Base-by-base conservation (phyloP, 1,284 basidiomycete genomes). In the Laetiporus sulphureus region DNA sequence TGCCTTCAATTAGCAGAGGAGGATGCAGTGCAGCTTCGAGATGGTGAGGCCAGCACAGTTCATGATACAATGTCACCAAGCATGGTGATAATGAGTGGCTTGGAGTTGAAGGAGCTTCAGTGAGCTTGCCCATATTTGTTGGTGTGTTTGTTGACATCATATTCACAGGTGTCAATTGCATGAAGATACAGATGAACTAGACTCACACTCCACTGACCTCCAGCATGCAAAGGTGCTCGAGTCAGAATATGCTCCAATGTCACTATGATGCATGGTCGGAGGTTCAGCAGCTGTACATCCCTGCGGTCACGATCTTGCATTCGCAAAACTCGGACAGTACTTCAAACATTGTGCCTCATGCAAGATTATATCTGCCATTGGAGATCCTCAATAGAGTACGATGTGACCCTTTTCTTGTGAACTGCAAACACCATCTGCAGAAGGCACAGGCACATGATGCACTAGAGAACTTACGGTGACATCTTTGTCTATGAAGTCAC, bases 61-160 rank as follows among this genome's bases (percentile, higher is more conserved):
- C 32, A 47, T 13, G 32, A 45, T n/a, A 30, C 41, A 5, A 36
- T 45, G 21, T 38, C 40, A 1, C 29, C 45, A 7, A 42, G 39
- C 7, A 36, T 24, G 2, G 43, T 53, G 27, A 15, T 53, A 16
- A 32, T 37, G 2, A n/a, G 38, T 12, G 52, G 47, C 2, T 32
- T 53, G 7, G 47, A 51, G 11, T 22, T 53, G 4, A 48, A 53
- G 32, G 47, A 49, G 8, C 32, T 25, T n/a, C 52, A 53, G 52
- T 51, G 22, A 43, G 52, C 41, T 8, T 11, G 5, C 15, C 19
- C 19, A 21, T 22, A 2, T 18, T 20, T 19, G n/a, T 10, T 27
- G 23, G n/a, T 13, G 19, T 4, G 15, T 36, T 11, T 31, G 10
- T 23, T 18, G 13, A 15, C 7, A 8, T 16, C 7, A 24, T 36